Conservation (phyloP, 2,329 filamentous ascomycete species). For the Cercospora canescens region DNA sequence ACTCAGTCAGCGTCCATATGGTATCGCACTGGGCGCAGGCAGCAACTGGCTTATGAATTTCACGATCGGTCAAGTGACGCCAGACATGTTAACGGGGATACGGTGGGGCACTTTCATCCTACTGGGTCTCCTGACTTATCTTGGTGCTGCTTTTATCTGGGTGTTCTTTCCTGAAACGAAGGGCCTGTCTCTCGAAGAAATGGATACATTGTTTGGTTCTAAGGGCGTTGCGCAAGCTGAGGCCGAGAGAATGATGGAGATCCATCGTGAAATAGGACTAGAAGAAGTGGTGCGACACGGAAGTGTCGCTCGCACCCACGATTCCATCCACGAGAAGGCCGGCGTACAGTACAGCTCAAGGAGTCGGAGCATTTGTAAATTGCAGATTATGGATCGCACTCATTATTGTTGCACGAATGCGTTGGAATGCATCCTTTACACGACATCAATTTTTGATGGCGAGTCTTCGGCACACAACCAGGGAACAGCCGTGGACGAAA, state of each 20-base stretch:
- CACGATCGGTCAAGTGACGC: constrained; percentile 65
- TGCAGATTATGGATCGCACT: neutral
- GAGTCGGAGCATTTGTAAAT: constrained; percentile 11
- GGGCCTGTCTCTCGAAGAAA: constrained; percentile 48
- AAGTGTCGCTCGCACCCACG: constrained; percentile 15
- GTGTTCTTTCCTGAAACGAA: constrained; percentile 59
- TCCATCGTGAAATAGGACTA: constrained; percentile 69
- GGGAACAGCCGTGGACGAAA: no score
- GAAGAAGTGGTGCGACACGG: constrained; percentile 34
- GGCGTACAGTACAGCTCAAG: constrained; percentile 15
- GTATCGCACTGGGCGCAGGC: constrained; percentile 65
- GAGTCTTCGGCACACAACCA: no score
- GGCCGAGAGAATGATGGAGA: constrained; percentile 70
- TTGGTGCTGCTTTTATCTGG: constrained; percentile 59
- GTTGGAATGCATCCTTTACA: no score
- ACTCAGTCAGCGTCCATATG: constrained; percentile 67
- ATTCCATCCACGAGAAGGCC: constrained; percentile 21
- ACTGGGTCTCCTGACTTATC: constrained; percentile 64
- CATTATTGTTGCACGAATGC: no score
- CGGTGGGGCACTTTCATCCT: constrained; percentile 72
- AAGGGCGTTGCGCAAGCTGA: constrained; percentile 68
- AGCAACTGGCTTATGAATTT: constrained; percentile 55
- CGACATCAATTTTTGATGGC: no score
- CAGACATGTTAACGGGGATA: constrained; percentile 64
- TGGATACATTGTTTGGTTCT: constrained; percentile 37